phyloP scores from a whole-genome alignment of 768 basidiomycete species.

The Agaricus blazei region DNA sequence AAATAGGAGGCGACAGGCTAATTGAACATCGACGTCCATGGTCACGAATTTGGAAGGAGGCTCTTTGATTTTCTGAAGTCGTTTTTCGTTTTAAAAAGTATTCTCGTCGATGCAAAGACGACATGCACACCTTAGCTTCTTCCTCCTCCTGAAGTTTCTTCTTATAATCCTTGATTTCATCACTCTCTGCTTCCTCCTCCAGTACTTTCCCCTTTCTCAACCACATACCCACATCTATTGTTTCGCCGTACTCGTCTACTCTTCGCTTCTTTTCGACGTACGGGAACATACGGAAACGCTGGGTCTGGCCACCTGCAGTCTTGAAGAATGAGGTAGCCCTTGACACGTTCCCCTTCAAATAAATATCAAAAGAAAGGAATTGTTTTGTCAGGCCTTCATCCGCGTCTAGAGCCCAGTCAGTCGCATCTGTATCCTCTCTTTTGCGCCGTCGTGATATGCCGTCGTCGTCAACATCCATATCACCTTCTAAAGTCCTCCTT shows the following conservation, averaged over 20 bases:
- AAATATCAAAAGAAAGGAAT: slow-evolving; percentile 90
- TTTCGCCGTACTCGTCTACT: slow-evolving; percentile 95
- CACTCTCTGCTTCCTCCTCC: slow-evolving; percentile 84
- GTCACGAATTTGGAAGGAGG: slow-evolving; percentile 89
- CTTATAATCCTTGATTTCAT: slow-evolving; percentile 70
- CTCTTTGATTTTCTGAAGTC: slow-evolving; percentile 66
- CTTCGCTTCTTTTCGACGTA: slow-evolving; percentile 89
- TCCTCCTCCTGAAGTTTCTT: slow-evolving; percentile 75
- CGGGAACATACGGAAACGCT: slow-evolving; percentile 95
- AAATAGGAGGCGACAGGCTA: slow-evolving; percentile 84
- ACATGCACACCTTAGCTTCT: slow-evolving; percentile 44
- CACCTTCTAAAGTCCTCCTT: slow-evolving; percentile 47
- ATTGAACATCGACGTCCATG: slow-evolving; percentile 67
- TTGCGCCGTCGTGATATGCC: slow-evolving; percentile 20
- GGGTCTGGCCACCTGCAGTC: slow-evolving; percentile 59
- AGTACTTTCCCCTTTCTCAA: slow-evolving; percentile 84
- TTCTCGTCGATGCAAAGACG: neutral
- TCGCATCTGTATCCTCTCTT: slow-evolving; percentile 44
- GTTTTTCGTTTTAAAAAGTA: slow-evolving; percentile 2
- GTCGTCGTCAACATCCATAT: slow-evolving; percentile 37
- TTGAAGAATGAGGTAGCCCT: slow-evolving; percentile 87
- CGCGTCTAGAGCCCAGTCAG: slow-evolving; percentile 68
- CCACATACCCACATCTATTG: slow-evolving; percentile 95
- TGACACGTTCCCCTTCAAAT: slow-evolving; percentile 92
- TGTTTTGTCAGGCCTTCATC: slow-evolving; percentile 75